These are phyloP conservation scores for Macroventuria anomochaeta DNA, from an alignment of 2,329 filamentous ascomycete genomes.

Conservation along the genomic window DNA sequence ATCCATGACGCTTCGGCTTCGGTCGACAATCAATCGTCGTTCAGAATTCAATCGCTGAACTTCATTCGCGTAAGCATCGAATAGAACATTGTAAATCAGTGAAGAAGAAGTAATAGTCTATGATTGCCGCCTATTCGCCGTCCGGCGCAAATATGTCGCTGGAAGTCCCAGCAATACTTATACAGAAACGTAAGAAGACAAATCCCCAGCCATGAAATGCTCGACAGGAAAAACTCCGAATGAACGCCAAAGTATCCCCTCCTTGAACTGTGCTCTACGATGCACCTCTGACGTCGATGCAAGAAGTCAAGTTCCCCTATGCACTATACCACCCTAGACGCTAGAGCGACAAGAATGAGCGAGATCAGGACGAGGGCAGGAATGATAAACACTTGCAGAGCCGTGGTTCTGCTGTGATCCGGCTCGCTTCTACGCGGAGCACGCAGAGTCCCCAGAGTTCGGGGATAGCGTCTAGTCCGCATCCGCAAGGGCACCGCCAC, in stretches of 20 bases:
- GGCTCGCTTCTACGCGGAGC: not conserved
- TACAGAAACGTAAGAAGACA: constrained; percentile 17
- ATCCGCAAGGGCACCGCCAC: not conserved
- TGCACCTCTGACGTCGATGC: not conserved
- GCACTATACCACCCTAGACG: not conserved
- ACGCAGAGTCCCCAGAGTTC: too few relatives aligned
- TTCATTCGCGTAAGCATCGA: not conserved
- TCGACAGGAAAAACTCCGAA: not conserved
- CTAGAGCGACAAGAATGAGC: not conserved
- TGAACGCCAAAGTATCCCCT: constrained; percentile 1
- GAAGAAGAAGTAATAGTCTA: constrained; percentile 2
- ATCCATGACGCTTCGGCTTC: constrained; percentile 7
- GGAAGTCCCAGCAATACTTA: constrained; percentile 16
- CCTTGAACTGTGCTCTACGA: not conserved
- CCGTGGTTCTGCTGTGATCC: not conserved
- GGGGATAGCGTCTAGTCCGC: not conserved
- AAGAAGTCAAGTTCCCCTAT: not conserved
- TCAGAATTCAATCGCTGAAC: not conserved
- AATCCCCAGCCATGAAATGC: constrained; percentile 8
- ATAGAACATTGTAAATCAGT: too few relatives aligned
- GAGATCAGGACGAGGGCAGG: not conserved
- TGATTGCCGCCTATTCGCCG: not conserved
- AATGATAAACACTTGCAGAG: not conserved
- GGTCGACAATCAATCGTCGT: not conserved
- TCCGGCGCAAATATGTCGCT: constrained; percentile 9